Percentiles rank a stretch among this genome's conserved stretches.
Evolutionary conservation across 805 yeast genomes (phyloP).

Genomic region (Ogataea parapolymorpha): DNA sequence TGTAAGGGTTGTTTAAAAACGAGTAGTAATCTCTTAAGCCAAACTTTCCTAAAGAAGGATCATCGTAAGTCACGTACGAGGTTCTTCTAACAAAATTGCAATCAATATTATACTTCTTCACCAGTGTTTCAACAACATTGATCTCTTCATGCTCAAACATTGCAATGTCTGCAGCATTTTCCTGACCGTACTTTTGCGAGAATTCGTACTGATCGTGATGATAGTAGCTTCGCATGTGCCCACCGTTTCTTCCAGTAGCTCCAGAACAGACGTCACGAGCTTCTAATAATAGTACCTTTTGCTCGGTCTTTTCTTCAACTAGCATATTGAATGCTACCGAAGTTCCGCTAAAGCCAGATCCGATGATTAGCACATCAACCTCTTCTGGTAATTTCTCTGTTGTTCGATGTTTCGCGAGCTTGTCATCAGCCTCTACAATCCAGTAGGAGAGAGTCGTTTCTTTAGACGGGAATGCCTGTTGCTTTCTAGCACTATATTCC

Average conservation of each 20-base stretch:
- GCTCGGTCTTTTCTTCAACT: conserved; percentile 28
- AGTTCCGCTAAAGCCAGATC: conserved; percentile 46
- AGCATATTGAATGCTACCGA: conserved; percentile 37
- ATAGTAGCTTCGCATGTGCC: conserved; percentile 40
- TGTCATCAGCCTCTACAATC: conserved; percentile 15
- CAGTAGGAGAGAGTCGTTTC: conserved; percentile 13
- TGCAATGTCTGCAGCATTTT: conserved; percentile 35
- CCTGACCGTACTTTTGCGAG: conserved; percentile 17
- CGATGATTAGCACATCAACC: conserved; percentile 40
- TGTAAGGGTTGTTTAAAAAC: conserved; percentile 28
- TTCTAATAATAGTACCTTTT: conserved; percentile 13
- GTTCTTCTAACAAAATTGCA: conserved; percentile 37
- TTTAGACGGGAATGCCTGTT: conserved; percentile 4
- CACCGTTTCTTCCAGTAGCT: conserved; percentile 49
- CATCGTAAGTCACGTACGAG: conserved; percentile 35
- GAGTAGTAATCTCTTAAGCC: conserved; percentile 23
- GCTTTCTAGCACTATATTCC: too few species aligned
- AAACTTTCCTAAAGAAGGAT: conserved; percentile 8
- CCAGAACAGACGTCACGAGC: conserved; percentile 35
- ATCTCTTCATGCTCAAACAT: conserved; percentile 37
- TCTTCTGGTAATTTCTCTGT: conserved; percentile 32
- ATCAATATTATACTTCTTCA: conserved; percentile 34
- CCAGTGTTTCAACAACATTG: conserved; percentile 31
- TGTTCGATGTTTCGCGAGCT: conserved; percentile 26
- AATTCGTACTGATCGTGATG: conserved; percentile 20